A percentile compares a stretch with the other conserved stretches of the same genome.
Conservation (phyloP, 345 rosid species). For the Fremontodendron californicum region DNA sequence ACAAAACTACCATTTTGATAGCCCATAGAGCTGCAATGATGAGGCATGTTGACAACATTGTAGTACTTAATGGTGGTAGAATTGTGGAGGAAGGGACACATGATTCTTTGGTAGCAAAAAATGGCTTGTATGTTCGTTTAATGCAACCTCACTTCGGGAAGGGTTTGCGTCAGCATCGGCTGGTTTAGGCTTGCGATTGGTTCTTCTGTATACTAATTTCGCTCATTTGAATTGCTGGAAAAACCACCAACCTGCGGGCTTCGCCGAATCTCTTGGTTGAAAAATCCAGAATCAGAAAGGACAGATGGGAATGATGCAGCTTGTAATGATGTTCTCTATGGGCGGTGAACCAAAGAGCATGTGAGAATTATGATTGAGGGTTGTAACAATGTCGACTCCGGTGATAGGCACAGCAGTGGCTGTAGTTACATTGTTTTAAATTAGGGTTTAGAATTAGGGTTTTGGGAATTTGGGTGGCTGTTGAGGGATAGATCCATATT, state of each 20-base stretch:
- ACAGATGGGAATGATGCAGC: conserved; percentile 9
- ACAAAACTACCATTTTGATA: conserved; percentile 89
- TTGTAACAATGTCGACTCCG: conserved; percentile 16
- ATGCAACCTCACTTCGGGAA: conserved; percentile 98
- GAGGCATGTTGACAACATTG: conserved; percentile 96
- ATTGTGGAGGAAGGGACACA: conserved; percentile 95
- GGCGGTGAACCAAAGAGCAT: background rate
- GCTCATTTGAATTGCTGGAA: conserved; percentile 22
- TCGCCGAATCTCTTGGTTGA: background rate
- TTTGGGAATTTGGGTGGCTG: conserved; percentile 34
- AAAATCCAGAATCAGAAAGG: conserved; percentile 14
- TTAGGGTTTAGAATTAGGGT: conserved; percentile 34
- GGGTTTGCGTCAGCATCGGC: conserved; percentile 89
- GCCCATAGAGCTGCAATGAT: conserved; percentile 96
- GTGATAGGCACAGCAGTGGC: conserved; percentile 15
- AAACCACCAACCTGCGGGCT: background rate
- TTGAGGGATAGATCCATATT: conserved; percentile 45
- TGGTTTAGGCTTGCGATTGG: conserved; percentile 39
- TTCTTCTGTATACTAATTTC: conserved; percentile 24
- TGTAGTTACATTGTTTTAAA: conserved; percentile 23
- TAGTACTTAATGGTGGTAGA: conserved; percentile 90
- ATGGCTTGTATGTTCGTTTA: conserved; percentile 86
- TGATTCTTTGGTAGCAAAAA: conserved; percentile 73
- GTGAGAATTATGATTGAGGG: conserved; percentile 13
- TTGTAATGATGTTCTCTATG: background rate